Evolutionary conservation across 2,329 filamentous ascomycete genomes (phyloP), one percentile per base, ranked within the genome.

Genomic region (Paecilomyces fulvus): DNA sequence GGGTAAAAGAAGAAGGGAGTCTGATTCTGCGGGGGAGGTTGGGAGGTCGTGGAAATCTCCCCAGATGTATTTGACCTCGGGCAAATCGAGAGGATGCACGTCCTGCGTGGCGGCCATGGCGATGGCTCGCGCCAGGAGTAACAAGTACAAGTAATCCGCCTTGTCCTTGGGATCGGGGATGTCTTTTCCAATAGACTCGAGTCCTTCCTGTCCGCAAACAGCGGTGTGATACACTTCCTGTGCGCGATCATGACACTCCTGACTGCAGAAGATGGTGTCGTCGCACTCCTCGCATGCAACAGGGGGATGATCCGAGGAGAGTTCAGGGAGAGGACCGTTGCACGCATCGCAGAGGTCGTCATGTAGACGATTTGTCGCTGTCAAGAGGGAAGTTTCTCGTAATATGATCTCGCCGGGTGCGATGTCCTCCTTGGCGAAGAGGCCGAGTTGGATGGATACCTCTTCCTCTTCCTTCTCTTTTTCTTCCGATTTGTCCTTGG

Each of bases 311-410:
- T 60, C 58, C 9, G 69, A 64, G 0, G 66, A 72, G 33, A 89
- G 74, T 0, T 80, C 79, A 0, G 88, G 89, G 5, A 95, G 80
- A 23, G 84, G 83, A 7, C 82, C 80, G 64, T 90, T 90, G 71
- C 92, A 97, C 12, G 91, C 91, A 71, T 97, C 92, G 72, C 92
- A 97, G 30, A 92, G 81, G 3, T 88, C 80, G 60, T 95, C 91
- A 68, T 95, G 90, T 11, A 94, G 81, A 30, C 90, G 85, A 68
- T 94, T 94, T 64, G 92, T 94, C 50, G 90, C 92, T 1, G 92
- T 96, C 46, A 99, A 77, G 7, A 96, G 81, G 8, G 91, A 94
- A 59, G 87, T 89, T 68, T 99, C 94, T 51, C 83, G 78, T 30
- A 99, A 80, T 1, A 96, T 84, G 5, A 81, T 78, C 69, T 95